These are phyloP conservation scores for Aegilops speltoides DNA, from an alignment of 176 grass and related monocot species.

Conservation along the genomic window DNA sequence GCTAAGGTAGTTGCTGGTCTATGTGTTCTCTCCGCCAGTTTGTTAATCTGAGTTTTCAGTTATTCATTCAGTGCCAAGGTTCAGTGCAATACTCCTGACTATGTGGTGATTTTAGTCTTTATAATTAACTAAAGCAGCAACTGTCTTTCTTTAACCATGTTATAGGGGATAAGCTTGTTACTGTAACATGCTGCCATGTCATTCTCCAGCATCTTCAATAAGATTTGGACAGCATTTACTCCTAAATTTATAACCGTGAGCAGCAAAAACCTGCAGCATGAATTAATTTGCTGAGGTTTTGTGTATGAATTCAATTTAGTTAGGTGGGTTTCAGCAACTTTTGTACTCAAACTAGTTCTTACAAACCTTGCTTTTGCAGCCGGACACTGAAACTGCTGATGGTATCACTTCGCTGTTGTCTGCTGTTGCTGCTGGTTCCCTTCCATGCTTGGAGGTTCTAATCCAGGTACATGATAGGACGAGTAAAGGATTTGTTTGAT, in stretches of 20 bases:
- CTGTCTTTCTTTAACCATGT: background rate
- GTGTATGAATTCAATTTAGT: background rate
- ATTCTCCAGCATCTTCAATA: background rate
- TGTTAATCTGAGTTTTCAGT: background rate
- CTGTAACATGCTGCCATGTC: background rate
- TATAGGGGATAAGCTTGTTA: background rate
- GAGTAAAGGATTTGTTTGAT: background rate
- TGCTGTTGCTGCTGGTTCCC: constrained; percentile 80
- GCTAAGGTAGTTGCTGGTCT: constrained; percentile 48
- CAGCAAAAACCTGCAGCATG: background rate
- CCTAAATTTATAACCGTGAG: background rate
- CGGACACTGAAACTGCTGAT: constrained; percentile 80
- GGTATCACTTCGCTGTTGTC: constrained; percentile 80
- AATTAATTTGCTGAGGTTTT: background rate
- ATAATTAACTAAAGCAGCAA: background rate
- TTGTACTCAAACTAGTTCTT: background rate
- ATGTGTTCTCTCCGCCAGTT: background rate
- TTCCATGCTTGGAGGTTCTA: constrained; percentile 79
- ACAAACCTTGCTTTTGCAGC: constrained; percentile 36
- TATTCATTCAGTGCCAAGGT: background rate
- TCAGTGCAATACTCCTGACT: background rate
- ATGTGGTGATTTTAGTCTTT: background rate
- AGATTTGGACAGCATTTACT: background rate
- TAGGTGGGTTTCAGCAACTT: background rate
- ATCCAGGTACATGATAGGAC: constrained; percentile 54